Conservation (phyloP, 2,329 filamentous ascomycete genomes). For the Endocalyx cinctus region DNA sequence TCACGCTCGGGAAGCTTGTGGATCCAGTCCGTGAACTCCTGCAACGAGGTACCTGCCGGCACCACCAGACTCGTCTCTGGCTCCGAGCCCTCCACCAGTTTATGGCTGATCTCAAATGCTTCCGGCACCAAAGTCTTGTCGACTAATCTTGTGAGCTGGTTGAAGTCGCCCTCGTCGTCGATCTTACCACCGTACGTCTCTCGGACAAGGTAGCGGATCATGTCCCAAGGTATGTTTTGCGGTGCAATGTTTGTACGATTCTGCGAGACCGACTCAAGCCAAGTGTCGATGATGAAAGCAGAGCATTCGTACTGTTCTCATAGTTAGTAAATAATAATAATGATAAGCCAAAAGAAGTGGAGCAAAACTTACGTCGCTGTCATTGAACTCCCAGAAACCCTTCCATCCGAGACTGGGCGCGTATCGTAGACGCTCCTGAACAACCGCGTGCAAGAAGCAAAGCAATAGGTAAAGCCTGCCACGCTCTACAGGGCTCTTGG, state of each 20-base stretch:
- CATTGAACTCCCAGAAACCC: conserved; percentile 99
- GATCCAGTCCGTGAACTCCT: conserved; percentile 88
- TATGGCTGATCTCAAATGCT: conserved; percentile 90
- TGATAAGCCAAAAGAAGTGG: too few relatives aligned
- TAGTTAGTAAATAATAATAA: conserved; percentile 10
- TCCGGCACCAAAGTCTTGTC: conserved; percentile 73
- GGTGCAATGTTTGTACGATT: conserved; percentile 91
- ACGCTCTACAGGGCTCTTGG: conserved; percentile 84
- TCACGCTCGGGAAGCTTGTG: conserved; percentile 89
- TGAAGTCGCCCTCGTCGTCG: conserved; percentile 83
- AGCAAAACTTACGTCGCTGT: conserved; percentile 86
- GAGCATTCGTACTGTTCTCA: conserved; percentile 83
- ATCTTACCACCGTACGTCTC: conserved; percentile 99
- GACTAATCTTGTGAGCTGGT: conserved; percentile 68
- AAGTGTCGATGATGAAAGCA: conserved; percentile 90
- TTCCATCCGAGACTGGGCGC: conserved; percentile 95
- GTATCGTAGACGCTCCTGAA: conserved; percentile 92
- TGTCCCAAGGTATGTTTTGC: conserved; percentile 91
- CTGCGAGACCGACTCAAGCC: conserved; percentile 78
- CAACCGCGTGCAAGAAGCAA: conserved; percentile 90
- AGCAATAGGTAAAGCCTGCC: conserved; percentile 84
- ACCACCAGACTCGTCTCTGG: conserved; percentile 63
- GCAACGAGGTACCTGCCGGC: conserved; percentile 74
- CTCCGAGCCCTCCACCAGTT: conserved; percentile 67
- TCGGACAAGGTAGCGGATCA: conserved; percentile 83